Percentiles rank a stretch among this genome's conserved stretches.
These are phyloP conservation scores for Thinopyrum elongatum DNA, from an alignment of 176 grass and related monocot genomes.

Conservation along the genomic window DNA sequence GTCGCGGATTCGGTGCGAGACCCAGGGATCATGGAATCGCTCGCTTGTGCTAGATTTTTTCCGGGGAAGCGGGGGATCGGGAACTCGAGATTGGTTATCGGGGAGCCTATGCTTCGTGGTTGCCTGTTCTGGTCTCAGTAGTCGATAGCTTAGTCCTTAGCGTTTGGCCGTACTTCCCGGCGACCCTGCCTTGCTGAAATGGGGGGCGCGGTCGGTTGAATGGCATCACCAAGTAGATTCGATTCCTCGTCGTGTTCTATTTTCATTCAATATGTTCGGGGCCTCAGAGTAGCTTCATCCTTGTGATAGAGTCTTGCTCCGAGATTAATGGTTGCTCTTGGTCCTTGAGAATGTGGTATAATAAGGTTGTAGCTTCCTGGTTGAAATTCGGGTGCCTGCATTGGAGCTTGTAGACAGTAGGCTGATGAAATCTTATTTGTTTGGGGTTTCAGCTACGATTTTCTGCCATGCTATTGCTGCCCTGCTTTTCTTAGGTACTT, in stretches of 20 bases:
- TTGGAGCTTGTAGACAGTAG: neutral
- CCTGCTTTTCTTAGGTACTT: neutral
- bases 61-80: neutral
- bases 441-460: neutral
- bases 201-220: neutral
- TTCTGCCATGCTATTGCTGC: neutral
- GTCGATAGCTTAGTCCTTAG: neutral
- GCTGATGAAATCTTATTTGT: neutral
- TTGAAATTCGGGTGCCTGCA: neutral
- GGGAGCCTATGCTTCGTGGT: neutral
- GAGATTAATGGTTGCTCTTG: neutral
- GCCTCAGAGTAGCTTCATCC: neutral
- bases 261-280: neutral
- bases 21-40: neutral
- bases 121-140: neutral
- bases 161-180: neutral
- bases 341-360: neutral
- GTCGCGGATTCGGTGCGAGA: neutral
- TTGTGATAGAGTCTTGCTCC: neutral
- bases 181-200: neutral
- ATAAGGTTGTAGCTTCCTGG: neutral
- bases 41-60: neutral
- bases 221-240: neutral
- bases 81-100: neutral
- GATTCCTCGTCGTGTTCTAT: neutral